Evolutionary conservation across 495 filamentous ascomycete genomes (phyloP), one percentile per base, ranked within the genome.

Genomic region (Letharia lupina): DNA sequence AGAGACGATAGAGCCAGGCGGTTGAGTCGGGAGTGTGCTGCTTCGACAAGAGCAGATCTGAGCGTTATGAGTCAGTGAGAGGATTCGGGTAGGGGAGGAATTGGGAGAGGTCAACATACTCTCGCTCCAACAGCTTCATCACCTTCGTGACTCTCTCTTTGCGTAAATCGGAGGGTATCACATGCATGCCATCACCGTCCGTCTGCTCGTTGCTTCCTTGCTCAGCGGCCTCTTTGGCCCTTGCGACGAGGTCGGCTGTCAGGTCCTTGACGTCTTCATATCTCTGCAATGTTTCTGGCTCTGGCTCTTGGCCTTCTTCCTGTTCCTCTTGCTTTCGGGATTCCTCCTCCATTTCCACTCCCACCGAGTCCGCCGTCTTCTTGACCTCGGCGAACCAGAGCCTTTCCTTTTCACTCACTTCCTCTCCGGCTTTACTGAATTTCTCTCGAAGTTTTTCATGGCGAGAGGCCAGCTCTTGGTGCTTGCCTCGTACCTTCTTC

Each of bases 351-450:
- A 56, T 52, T 16, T 73, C 63, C 16, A 47, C 39, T 23, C 64
- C 68, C 33, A 81, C 69, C 10, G 75, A 77, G 35, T 71, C 71
- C 5, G 75, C 74, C 54, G 91, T 65, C 16, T 74, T 67, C 33
- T 82, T 75, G 35, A 92, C 84, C 71, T 93, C 89, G 8, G 79
- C 79, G 2, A 83, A 70, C 86, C 86, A 93, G 0, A 82, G 80
- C 72, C 78, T 83, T 72, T 93, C 89, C 73, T 85, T 89, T 64
- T 89, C 86, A 73, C 87, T 92, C 47, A 96, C 76, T 63, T 88
- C 84, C 15, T 84, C 86, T 23, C 77, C 80, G 13, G 77, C 76
- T 70, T 83, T 82, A 48, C 80, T 76, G 45, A 90, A 76, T 70
- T 81, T 87, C 70, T 78, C 83, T 47, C 83, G 79, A 62, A 96